Evolutionary conservation across 2,329 filamentous ascomycete species (phyloP), one percentile per base, ranked within the genome.

Genomic region (Penicillium frequentans): DNA sequence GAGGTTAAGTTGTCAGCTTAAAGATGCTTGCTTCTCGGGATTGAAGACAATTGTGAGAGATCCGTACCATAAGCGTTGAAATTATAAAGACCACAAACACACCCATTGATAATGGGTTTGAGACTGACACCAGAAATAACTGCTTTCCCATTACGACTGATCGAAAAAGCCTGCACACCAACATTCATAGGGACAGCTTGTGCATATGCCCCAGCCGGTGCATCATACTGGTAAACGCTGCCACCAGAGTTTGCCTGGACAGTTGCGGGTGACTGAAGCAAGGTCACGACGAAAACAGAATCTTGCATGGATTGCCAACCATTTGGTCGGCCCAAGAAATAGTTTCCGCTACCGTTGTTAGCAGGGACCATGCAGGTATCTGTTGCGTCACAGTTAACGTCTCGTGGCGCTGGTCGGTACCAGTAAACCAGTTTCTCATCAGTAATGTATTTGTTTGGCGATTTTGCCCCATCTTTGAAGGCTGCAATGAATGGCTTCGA

Each of bases 361-460:
- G 78, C 77, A 10, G 73, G 68, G 14, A 71, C 75, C 60, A 78
- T 75, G 1, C 79, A 81, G 0, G 79, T 82, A 63, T 84, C 82
- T 14, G 82, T 84, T 2, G 78, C 66, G 58, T 82, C 80, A 62
- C 82, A 84, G 64, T 82, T 65, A 27, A 81, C 67, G 4, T 60
- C 60, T 55, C 75, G 78, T 2, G 78, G 77, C 4, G 78, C 81
- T 5, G 80, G 81, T 8, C 82, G 77, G 68, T 83, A 84, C 82
- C 82, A 84, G 73, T 84, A 84, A 27, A 82, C 68, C 21, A 84
- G 64, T 67, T 82, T 73, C 23, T 84, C 82, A 1, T 74, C 66
- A 31, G 71, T 70, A 55, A 83, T 81, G 66, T 80, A 77, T 6
- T 49, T 60, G 23, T 64, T 59, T 10, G 66, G 62, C 0, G 68